Conservation (phyloP, 129 eudicot genomes). For the Lonicera japonica region DNA sequence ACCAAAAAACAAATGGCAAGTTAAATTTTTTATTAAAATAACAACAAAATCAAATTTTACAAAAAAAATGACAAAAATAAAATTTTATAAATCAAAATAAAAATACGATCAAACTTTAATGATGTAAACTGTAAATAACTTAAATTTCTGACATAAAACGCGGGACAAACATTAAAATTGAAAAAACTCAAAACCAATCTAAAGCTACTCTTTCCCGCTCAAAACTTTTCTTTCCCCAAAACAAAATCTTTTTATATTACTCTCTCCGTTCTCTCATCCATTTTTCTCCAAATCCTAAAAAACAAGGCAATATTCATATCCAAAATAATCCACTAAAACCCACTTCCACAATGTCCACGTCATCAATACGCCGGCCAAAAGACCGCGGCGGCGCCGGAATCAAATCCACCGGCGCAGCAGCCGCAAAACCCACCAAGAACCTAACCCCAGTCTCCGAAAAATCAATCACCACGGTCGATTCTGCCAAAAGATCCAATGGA, state of each 20-base stretch:
- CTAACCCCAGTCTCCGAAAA: conserved; percentile 51
- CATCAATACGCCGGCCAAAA: conserved; percentile 54
- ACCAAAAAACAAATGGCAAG: too few relatives aligned
- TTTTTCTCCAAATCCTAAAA: background rate
- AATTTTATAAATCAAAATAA: too few relatives aligned
- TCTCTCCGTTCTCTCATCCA: background rate
- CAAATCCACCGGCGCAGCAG: conserved; percentile 22
- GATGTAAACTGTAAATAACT: too few relatives aligned
- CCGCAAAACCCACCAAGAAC: conserved; percentile 34
- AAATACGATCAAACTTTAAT: too few relatives aligned
- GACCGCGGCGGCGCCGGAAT: conserved; percentile 44
- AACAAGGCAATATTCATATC: too few relatives aligned
- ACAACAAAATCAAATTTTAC: too few relatives aligned
- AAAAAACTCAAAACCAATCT: too few relatives aligned
- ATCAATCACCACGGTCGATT: conserved; percentile 6
- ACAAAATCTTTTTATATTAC: background rate
- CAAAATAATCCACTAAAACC: too few relatives aligned
- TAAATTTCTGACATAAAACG: too few relatives aligned
- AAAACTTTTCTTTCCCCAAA: background rate
- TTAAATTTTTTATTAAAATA: too few relatives aligned
- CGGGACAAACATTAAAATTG: too few relatives aligned
- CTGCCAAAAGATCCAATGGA: conserved; percentile 39
- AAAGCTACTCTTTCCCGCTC: conserved; percentile 18
- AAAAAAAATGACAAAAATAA: too few relatives aligned
- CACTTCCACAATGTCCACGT: conserved; percentile 35